Evolutionary conservation across 192 early-diverging fungal species (phyloP), one percentile per base, ranked within the genome.

Genomic region (Gonapodya prolifera): DNA sequence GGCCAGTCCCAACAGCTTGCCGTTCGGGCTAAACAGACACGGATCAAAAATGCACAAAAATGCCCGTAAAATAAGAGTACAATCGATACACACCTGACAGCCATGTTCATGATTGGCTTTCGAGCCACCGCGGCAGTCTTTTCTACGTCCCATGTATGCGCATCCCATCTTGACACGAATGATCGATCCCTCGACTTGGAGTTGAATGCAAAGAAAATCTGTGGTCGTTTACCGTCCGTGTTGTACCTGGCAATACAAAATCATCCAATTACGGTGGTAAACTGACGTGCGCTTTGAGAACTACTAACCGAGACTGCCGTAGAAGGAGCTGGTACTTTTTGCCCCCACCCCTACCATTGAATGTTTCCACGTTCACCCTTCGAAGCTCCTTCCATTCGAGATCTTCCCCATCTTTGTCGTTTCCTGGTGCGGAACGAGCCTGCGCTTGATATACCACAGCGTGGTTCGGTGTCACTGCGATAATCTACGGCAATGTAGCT

Each of bases 141-240:
- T 13, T 30, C 71, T 13, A 30, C 28, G 8, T 18, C 32, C 71
- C 71, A 73, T 30, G 18, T 32, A 2, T 18, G 28, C 71, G 71
- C 32, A 8, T 73, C 32, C 71, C 71, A 73, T 32, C 32, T 73
- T 16, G 71, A 73, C 71, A 73, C 71, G 31, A 73, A 73, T 16
- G 71, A 16, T 32, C 71, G 71, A 18, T 18, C 32, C 71, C 32
- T 16, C 2, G 18, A 2, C 71, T 73, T 73, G 31, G 71, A 30
- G 71, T 30, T 73, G 31, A 73, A 32, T 8, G 29, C 18, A 73
- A 73, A 32, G 31, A 73, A 73, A 30, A 73, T 73, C 8, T 73
- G 32, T 2, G 28, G 28, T 2, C 28, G 28, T 29, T 8, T 30
- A 8, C 8, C 31, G 71, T 73, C 28, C 8, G 71, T 2, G 18